Base-by-base conservation (phyloP, 2,329 filamentous ascomycete genomes). In the Botryotinia narcissicola region DNA sequence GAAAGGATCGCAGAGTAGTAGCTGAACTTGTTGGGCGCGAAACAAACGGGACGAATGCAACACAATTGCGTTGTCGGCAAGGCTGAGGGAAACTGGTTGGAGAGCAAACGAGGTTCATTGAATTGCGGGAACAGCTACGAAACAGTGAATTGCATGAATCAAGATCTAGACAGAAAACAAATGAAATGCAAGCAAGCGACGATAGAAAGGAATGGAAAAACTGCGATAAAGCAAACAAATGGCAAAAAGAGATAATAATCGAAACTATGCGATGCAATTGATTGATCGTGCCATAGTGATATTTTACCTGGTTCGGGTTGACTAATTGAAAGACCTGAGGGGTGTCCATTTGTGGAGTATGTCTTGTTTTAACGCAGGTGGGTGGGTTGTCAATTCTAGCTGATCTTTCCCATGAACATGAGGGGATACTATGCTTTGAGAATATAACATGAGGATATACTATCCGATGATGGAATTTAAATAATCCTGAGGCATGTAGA, bases 311-410 rank as follows among this genome's bases (percentile, higher is more conserved):
- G 59, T 40, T 61, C 20, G 35, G 22, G 25, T 25, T 61, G 59
- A 35, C 35, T 25, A n/a, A 60, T 60, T 60, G 32, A 60, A 60
- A 60, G 32, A 22, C 20, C 20, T 35, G 57, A 60, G 6, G 57
- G 57, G 57, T 35, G 57, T 22, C 57, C 57, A 60, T 60, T n/a
- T 61, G 59, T 61, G 59, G 59, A 61, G 59, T 61, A 25, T 40
- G 59, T 40, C 22, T 61, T n/a, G 37, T 57, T 4, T 57, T 29
- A 18, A 40, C 6, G 20, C 35, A 35, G 29, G 12, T 25, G 37
- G 35, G 59, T 61, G 37, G 59, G 59, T n/a, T 61, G 40, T 40
- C 25, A 16, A 61, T n/a, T 35, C 59, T 61, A n/a, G 59, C 35
- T 61, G 59, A 25, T 25, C 37, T 25, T 12, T 35, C 22, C 59